phyloP scores from a whole-genome alignment of 805 yeast genomes.

The Monosporozyma solicola region DNA sequence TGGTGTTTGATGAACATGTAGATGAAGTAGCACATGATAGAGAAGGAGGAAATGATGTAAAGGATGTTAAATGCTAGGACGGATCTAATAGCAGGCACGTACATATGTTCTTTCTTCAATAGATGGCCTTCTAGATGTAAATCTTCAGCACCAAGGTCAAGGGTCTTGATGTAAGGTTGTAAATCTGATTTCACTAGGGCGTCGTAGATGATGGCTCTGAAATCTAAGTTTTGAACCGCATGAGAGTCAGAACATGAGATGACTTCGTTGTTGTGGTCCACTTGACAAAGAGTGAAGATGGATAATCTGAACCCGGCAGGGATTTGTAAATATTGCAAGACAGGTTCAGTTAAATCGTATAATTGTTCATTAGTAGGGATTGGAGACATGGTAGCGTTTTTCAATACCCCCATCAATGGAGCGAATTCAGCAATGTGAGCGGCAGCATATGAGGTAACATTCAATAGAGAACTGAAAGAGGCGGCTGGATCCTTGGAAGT shows the following conservation, averaged over 20 bases:
- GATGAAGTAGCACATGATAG: constrained; percentile 9
- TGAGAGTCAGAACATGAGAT: constrained; percentile 21
- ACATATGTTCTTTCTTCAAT: constrained; percentile 22
- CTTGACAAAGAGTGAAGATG: constrained; percentile 26
- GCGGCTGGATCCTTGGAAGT: constrained; percentile 19
- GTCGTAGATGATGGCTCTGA: constrained; percentile 25
- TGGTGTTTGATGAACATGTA: constrained; percentile 5
- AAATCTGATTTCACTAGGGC: constrained; percentile 25
- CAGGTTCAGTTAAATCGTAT: constrained; percentile 16
- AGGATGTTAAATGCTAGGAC: constrained; percentile 23
- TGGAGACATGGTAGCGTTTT: constrained; percentile 8
- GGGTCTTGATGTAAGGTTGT: constrained; percentile 24
- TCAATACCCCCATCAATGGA: constrained; percentile 17
- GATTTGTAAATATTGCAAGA: constrained; percentile 20
- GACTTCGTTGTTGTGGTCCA: constrained; percentile 13
- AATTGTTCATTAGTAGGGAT: constrained; percentile 16
- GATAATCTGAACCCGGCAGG: constrained; percentile 24
- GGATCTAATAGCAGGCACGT: constrained; percentile 28
- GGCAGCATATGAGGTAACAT: constrained; percentile 19
- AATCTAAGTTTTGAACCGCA: constrained; percentile 28
- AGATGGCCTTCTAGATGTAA: constrained; percentile 26
- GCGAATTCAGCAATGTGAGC: constrained; percentile 13
- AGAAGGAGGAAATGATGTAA: constrained; percentile 19
- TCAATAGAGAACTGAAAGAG: constrained; percentile 18
- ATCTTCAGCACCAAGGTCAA: constrained; percentile 20